Evolutionary conservation across 2,329 filamentous ascomycete species (phyloP), one percentile per base, ranked within the genome.

Genomic region (Epichloe brachyelytri): DNA sequence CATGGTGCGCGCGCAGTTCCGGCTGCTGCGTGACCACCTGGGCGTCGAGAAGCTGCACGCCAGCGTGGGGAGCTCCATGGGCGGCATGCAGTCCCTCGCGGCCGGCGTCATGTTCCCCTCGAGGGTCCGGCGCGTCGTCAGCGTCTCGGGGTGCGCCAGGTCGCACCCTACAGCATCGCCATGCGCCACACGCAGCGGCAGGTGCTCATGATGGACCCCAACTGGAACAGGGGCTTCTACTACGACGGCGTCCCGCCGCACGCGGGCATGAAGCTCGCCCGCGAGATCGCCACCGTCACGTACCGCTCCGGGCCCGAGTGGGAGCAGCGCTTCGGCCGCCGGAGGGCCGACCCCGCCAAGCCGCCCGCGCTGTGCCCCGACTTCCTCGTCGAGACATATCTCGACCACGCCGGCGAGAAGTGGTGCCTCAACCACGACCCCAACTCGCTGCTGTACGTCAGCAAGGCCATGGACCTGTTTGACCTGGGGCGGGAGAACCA

Each of bases 401-500:
- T 98, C 17, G 93, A 98, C 67, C 93, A 98, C 62, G 93, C 93
- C 0, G 93, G 93, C 19, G 93, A 98, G 72, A 98, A 98, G 68
- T 98, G 95, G 74, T 96, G 89, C 64, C 76, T 98, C 26, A 90
- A 93, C 56, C 97, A 97, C 65, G 93, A 98, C 62, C 82, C 93
- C 26, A 98, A 98, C 69, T 95, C 89, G 62, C 71, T 97, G 39
- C 74, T 98, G 2, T 98, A 98, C 66, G 88, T 98, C 51, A 95
- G 88, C 66, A 98, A 98, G 70, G 93, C 93, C 5, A 98, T 98
- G 93, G 93, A 98, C 63, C 75, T 98, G 12, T 98, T 98, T 65
- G 93, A 98, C 61, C 78, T 98, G 0, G 89, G 93, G 22, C 72
- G 73, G 46, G 76, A 80, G 40, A 82, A 85, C 62, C 87, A 90